These are phyloP conservation scores for Raffaelea albimanens DNA, from an alignment of 2,329 filamentous ascomycete species.

Conservation along the genomic window DNA sequence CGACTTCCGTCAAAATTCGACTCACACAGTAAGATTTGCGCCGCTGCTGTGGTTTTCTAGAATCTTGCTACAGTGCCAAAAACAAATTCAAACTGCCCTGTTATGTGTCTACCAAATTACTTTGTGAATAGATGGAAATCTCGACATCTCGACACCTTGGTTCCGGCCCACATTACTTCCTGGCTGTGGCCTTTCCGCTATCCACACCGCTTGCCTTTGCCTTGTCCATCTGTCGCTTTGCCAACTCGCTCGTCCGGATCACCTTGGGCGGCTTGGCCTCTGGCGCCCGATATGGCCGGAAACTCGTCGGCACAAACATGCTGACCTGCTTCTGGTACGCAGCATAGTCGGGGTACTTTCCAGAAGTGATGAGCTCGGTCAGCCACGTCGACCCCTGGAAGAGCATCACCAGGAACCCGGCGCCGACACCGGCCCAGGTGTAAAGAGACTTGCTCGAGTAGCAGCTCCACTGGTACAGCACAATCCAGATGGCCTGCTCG, in stretches of 20 bases:
- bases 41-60: too few relatives aligned
- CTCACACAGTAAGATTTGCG: too few relatives aligned
- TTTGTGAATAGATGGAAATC: too few relatives aligned
- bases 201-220: constrained; percentile 8
- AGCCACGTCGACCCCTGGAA: constrained; percentile 87
- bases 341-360: constrained; percentile 82
- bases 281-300: constrained; percentile 32
- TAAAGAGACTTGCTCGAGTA: constrained; percentile 59
- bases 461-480: constrained; percentile 81
- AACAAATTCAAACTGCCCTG: too few relatives aligned
- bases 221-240: constrained; percentile 33
- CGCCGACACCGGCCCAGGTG: constrained; percentile 71
- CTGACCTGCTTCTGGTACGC: constrained; percentile 76
- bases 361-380: constrained; percentile 69
- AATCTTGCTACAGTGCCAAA: too few relatives aligned
- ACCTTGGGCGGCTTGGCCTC: constrained; percentile 29
- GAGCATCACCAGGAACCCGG: constrained; percentile 60
- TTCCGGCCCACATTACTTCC: constrained; percentile 12
- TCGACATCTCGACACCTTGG: too few relatives aligned
- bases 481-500: constrained; percentile 84
- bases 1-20: too few relatives aligned
- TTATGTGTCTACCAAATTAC: too few relatives aligned
- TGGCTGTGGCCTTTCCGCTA: constrained; percentile 5
- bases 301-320: constrained; percentile 63
- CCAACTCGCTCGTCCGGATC: constrained; percentile 41